phyloP scores from a whole-genome alignment of 805 yeast species.

The Spathaspora boniae region DNA sequence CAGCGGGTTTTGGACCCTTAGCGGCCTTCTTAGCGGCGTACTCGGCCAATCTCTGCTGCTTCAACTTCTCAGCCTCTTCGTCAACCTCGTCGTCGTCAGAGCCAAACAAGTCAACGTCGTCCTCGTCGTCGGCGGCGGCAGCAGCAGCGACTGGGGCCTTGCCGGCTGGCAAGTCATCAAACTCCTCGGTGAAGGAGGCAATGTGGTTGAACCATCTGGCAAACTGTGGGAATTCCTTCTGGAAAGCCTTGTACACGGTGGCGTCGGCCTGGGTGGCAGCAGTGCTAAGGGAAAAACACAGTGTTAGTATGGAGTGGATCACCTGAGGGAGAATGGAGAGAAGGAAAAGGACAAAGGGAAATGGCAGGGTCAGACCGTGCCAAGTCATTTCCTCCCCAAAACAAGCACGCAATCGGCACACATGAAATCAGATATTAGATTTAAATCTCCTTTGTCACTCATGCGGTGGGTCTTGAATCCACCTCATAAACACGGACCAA shows the following conservation, averaged over 20 bases:
- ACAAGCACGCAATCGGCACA: background rate
- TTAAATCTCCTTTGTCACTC: slow-evolving; percentile 66
- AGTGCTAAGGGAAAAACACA: slow-evolving; percentile 44
- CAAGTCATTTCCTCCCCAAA: background rate
- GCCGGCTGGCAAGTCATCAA: slow-evolving; percentile 78
- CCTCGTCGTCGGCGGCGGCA: slow-evolving; percentile 80
- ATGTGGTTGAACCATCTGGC: slow-evolving; percentile 99
- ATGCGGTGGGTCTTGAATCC: slow-evolving; percentile 92
- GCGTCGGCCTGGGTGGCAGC: slow-evolving; percentile 96
- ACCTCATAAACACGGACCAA: slow-evolving; percentile 98
- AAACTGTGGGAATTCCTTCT: slow-evolving; percentile 86
- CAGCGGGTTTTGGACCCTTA: slow-evolving; percentile 97
- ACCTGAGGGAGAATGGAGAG: no score
- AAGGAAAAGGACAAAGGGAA: no score
- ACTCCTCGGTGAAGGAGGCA: slow-evolving; percentile 87
- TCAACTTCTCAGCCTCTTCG: slow-evolving; percentile 94
- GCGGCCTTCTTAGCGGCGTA: slow-evolving; percentile 97
- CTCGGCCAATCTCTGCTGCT: slow-evolving; percentile 96
- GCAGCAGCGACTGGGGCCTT: slow-evolving; percentile 55
- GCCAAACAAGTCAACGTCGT: slow-evolving; percentile 90
- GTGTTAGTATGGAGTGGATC: slow-evolving; percentile 5
- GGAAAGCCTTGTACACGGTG: slow-evolving; percentile 90
- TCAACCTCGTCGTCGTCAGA: slow-evolving; percentile 92
- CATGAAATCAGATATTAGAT: slow-evolving; percentile 21
- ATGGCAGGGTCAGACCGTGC: background rate